A percentile compares a stretch with the other conserved stretches of the same genome.
These are phyloP conservation scores for Hymenoscyphus fraxineus DNA, from an alignment of 2,329 filamentous ascomycete genomes.

Conservation along the genomic window DNA sequence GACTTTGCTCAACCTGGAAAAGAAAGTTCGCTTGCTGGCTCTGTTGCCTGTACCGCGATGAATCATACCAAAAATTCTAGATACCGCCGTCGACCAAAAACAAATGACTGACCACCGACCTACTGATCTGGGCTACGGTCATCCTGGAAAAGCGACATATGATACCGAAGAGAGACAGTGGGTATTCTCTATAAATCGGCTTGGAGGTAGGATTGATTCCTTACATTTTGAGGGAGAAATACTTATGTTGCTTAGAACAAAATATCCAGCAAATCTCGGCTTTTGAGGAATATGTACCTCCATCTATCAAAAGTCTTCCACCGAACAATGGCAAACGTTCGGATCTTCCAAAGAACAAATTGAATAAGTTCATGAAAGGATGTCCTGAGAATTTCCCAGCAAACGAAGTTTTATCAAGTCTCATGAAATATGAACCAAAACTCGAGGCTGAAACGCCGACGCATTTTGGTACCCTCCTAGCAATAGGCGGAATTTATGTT, in stretches of 20 bases:
- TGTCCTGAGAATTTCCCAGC: conserved; percentile 28
- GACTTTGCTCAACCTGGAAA: background rate
- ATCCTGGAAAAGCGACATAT: conserved; percentile 49
- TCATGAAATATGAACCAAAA: conserved; percentile 7
- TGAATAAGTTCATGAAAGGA: conserved; percentile 25
- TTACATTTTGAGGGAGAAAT: background rate
- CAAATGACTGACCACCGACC: conserved; percentile 37
- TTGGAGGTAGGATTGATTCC: conserved; percentile 17
- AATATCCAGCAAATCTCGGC: conserved; percentile 29
- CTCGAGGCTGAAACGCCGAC: conserved; percentile 7
- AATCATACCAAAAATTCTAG: conserved; percentile 17
- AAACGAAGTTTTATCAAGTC: conserved; percentile 14
- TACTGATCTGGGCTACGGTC: conserved; percentile 49
- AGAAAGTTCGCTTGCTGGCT: background rate
- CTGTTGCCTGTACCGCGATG: conserved; percentile 22
- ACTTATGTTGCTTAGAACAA: conserved; percentile 22
- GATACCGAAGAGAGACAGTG: conserved; percentile 32
- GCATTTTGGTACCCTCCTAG: conserved; percentile 23
- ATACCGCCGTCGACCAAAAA: conserved; percentile 32
- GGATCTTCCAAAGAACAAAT: conserved; percentile 17
- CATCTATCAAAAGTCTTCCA: conserved; percentile 21
- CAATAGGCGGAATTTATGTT: conserved; percentile 24
- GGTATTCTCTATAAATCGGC: conserved; percentile 29
- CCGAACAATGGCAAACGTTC: conserved; percentile 13
- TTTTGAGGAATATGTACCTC: conserved; percentile 26